Evolutionary conservation across 2,329 filamentous ascomycete genomes (phyloP), one percentile per base, ranked within the genome.

Genomic region (Colletotrichum orchidophilum): DNA sequence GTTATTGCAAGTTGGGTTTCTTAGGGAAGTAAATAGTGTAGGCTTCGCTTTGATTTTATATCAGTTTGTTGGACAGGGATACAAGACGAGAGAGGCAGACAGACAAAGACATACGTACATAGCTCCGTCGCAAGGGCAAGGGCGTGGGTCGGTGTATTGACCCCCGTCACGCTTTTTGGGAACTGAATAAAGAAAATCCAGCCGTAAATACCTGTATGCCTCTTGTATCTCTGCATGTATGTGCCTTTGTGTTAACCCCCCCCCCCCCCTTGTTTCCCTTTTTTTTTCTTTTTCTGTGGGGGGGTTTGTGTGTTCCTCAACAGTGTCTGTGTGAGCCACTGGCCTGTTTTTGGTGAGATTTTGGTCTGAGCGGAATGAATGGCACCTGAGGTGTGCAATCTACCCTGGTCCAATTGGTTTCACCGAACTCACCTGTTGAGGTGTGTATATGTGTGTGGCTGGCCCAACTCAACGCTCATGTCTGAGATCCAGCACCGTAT

Each of bases 1-100:
- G 67, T 67, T 67, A 52, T 70, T 49, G 27, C 58, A 49, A 57
- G 35, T 67, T 42, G 29, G 26, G 50, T 39, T 70, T 46, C 27
- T 31, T 24, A 33, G 46, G 31, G 55, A 33, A 57, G 67, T 35
- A 49, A 63, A 63, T 50, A 57, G 18, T 62, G 53, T 58, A n/a
- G n/a, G n/a, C n/a, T 55, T 11, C 18, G 39, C 29, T n/a, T 67
- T 61, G 55, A 31, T 39, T 67, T 67, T 70, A 70, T 70, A 67
- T 57, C 67, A 70, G 12, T 31, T 26, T 33, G 18, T 50, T 67
- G 55, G 49, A 62, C 63, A 57, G 57, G 66, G 18, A 46, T 9
- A 21, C 18, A 18, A 46, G 39, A 46, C 39, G 39, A 46, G 39
- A 46, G 39, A 46, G 18, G 39, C 39, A 46, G n/a, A 33, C 27